Evolutionary conservation across 2,329 filamentous ascomycete genomes (phyloP).

Genomic region (Trichoderma simmonsii): DNA sequence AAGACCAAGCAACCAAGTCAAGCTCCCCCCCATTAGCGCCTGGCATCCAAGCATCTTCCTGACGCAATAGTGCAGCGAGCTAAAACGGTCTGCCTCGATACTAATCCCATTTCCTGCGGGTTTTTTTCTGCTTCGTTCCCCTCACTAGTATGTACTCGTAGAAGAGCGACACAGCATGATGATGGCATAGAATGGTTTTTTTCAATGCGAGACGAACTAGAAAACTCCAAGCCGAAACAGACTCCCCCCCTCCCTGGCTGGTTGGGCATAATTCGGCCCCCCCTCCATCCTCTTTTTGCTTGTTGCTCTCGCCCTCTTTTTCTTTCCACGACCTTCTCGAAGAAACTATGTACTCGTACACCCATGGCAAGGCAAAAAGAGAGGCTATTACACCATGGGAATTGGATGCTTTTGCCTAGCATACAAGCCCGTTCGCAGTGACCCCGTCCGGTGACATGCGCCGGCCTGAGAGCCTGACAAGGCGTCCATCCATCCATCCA

Average conservation of each 20-base stretch:
- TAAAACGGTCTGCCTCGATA: not conserved
- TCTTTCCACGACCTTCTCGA: slow-evolving; percentile 4
- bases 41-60: not conserved
- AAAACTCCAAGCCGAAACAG: not conserved
- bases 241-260: not conserved
- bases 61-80: slow-evolving; percentile 18
- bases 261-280: not conserved
- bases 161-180: not conserved
- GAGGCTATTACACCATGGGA: not conserved
- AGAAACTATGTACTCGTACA: not conserved
- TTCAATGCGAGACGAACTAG: not conserved
- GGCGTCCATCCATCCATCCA: slow-evolving; percentile 5
- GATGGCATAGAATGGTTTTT: not conserved
- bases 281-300: not conserved
- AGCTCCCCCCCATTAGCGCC: not conserved
- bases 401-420: not conserved
- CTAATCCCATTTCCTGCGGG: not conserved
- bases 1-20: not conserved
- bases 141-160: not conserved
- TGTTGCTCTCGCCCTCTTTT: not conserved
- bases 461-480: slow-evolving; percentile 9
- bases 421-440: not conserved
- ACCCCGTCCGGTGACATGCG: slow-evolving; percentile 7
- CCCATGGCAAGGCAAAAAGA: not conserved
- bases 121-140: not conserved